Percentiles rank a stretch among this genome's conserved stretches.
These are phyloP conservation scores for Magnaporthiopsis rhizophila DNA, from an alignment of 2,329 filamentous ascomycete genomes.

Conservation along the genomic window DNA sequence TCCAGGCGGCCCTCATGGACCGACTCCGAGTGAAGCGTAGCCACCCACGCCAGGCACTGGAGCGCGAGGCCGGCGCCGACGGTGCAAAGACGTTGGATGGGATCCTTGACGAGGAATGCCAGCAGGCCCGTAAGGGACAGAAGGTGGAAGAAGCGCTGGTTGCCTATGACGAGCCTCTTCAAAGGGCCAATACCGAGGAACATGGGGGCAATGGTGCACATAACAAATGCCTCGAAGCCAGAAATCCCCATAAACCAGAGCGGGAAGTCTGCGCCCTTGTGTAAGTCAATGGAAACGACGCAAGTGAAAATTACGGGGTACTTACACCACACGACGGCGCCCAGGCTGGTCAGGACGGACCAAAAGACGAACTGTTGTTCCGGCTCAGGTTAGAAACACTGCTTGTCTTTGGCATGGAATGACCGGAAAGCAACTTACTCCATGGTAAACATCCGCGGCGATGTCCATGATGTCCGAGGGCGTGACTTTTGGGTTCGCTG, in stretches of 20 bases:
- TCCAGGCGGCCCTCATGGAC: constrained; percentile 69
- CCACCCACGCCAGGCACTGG: constrained; percentile 76
- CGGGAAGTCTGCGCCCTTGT: constrained; percentile 62
- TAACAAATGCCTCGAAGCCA: constrained; percentile 84
- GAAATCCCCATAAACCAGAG: constrained; percentile 99
- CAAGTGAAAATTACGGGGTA: not conserved
- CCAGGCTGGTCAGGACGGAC: constrained; percentile 86
- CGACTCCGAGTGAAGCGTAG: constrained; percentile 72
- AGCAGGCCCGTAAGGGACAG: constrained; percentile 66
- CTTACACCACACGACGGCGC: constrained; percentile 74
- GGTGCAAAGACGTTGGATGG: constrained; percentile 67
- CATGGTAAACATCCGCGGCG: constrained; percentile 82
- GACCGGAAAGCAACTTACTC: constrained; percentile 46
- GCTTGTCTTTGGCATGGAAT: not conserved
- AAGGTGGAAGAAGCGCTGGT: constrained; percentile 65
- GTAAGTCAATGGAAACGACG: constrained; percentile 9
- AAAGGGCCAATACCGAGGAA: constrained; percentile 65
- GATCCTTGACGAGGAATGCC: constrained; percentile 68
- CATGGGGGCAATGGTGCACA: constrained; percentile 75
- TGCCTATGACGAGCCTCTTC: constrained; percentile 58
- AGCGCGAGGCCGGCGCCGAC: constrained; percentile 75
- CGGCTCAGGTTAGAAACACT: constrained; percentile 31
- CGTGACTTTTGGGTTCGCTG: constrained; percentile 63
- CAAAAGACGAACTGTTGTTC: constrained; percentile 68
- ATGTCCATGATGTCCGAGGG: constrained; percentile 71